Evolutionary conservation across 2,329 filamentous ascomycete genomes (phyloP), one percentile per base, ranked within the genome.

Genomic region (Celoporthe dispersa): DNA sequence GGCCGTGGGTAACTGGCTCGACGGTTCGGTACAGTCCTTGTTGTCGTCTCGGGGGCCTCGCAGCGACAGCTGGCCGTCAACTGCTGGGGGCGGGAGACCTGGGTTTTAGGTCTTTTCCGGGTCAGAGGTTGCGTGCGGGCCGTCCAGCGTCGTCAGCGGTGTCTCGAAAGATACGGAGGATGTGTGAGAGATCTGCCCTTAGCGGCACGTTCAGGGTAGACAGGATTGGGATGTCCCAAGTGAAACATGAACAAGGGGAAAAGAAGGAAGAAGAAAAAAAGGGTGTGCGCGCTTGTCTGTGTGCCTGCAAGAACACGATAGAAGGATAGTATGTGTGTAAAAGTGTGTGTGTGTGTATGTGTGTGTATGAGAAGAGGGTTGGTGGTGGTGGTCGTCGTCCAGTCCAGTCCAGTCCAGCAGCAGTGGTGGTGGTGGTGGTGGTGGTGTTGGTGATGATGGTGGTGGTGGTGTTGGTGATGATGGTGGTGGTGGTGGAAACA

Each of bases 91-190:
- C 31, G 19, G 61, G 44, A 22, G 44, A 14, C 53, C 59, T 66
- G 65, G 39, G n/a, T 41, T 41, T 16, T 64, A 62, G 51, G n/a
- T 41, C 28, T 9, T 41, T 12, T 33, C 12, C 8, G 31, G 53
- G 57, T 60, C 31, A 37, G 16, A 64, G 67, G 68, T 61, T 39
- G 55, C 59, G 59, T 67, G 57, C 68, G 67, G 44, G 62, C 66
- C 70, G 70, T 71, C 70, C 70, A 71, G 67, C 70, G 70, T 67
- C 66, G 67, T 68, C 68, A 55, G 63, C 51, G 62, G 64, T 63
- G 67, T 66, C 63, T 55, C 39, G 48, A 62, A 53, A 55, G 53
- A 64, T 35, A 31, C 57, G 60, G 53, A 59, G 64, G 41, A 53
- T 69, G 44, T 8, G 25, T 33, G 33, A 31, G 6, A 33, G 28